Evolutionary conservation across 2,329 filamentous ascomycete species (phyloP).

Genomic region (Hypoxylon sp.): DNA sequence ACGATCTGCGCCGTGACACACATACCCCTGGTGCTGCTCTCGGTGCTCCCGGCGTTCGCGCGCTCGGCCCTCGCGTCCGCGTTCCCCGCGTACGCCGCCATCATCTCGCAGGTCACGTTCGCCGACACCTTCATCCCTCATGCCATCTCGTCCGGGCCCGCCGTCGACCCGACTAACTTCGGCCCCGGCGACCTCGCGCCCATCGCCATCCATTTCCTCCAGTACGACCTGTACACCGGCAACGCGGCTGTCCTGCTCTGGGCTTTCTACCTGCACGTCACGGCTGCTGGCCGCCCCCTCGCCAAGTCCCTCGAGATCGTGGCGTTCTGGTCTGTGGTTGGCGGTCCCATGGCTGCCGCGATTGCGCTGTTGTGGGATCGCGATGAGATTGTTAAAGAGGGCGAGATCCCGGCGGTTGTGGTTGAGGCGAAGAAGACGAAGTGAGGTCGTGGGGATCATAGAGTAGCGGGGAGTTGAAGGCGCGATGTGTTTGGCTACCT

Average conservation of each 20-base stretch:
- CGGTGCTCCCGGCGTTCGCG: slow-evolving; percentile 38
- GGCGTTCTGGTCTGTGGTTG: slow-evolving; percentile 47
- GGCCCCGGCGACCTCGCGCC: slow-evolving; percentile 44
- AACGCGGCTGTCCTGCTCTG: slow-evolving; percentile 45
- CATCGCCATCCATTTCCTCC: slow-evolving; percentile 46
- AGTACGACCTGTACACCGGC: slow-evolving; percentile 49
- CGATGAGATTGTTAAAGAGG: slow-evolving; percentile 46
- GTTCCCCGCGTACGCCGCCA: slow-evolving; percentile 36
- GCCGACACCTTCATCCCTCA: slow-evolving; percentile 44
- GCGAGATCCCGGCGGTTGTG: slow-evolving; percentile 37
- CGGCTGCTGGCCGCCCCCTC: slow-evolving; percentile 40
- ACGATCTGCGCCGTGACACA: slow-evolving; percentile 43
- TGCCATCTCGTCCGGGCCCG: slow-evolving; percentile 32
- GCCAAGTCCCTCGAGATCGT: slow-evolving; percentile 34
- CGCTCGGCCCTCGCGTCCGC: slow-evolving; percentile 40
- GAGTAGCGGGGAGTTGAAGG: not conserved
- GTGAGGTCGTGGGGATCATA: no score
- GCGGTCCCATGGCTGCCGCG: slow-evolving; percentile 42
- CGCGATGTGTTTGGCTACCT: not conserved
- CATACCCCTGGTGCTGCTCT: slow-evolving; percentile 43
- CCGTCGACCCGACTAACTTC: slow-evolving; percentile 36
- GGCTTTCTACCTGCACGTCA: slow-evolving; percentile 48
- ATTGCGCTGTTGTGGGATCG: slow-evolving; percentile 47
- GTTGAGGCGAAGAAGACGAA: slow-evolving; percentile 42
- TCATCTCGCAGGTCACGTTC: slow-evolving; percentile 45